A percentile compares a stretch with the other conserved stretches of the same genome.
phyloP scores from a whole-genome alignment of 441 rosid species.

The Sinapis alba region DNA sequence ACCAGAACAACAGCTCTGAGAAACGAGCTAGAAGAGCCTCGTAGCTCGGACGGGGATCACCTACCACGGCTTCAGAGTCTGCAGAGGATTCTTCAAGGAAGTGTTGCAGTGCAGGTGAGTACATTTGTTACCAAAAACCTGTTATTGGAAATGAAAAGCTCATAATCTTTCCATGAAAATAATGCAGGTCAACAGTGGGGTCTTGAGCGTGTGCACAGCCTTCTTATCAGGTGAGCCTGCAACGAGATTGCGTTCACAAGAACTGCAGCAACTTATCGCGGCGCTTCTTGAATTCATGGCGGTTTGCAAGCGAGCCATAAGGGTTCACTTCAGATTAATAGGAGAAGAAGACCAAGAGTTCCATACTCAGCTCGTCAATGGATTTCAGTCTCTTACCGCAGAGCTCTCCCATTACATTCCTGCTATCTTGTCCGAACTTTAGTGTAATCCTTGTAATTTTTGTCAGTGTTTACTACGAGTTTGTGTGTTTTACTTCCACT shows the following conservation, averaged over 20 bases:
- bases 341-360: conserved; percentile 99
- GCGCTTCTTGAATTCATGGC: conserved; percentile 99
- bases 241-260: conserved; percentile 92
- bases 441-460: conserved; percentile 33
- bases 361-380: conserved; percentile 97
- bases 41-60: conserved; percentile 98
- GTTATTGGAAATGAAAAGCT: neutral
- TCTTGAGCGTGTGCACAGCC: conserved; percentile 92
- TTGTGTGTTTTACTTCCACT: conserved; percentile 1
- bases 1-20: conserved; percentile 93
- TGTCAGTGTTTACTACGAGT: conserved; percentile 7
- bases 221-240: conserved; percentile 99
- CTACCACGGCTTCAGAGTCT: conserved; percentile 96
- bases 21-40: conserved; percentile 98
- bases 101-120: conserved; percentile 98
- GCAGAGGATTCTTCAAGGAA: conserved; percentile 99
- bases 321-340: conserved; percentile 88
- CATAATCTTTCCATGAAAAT: neutral
- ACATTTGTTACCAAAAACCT: neutral
- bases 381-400: conserved; percentile 99
- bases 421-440: conserved; percentile 97
- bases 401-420: conserved; percentile 98
- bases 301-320: conserved; percentile 96
- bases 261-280: conserved; percentile 95
- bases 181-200: conserved; percentile 96